Evolutionary conservation across 2,329 filamentous ascomycete genomes (phyloP), one percentile per base, ranked within the genome.

Genomic region (Samsoniella hepiali): DNA sequence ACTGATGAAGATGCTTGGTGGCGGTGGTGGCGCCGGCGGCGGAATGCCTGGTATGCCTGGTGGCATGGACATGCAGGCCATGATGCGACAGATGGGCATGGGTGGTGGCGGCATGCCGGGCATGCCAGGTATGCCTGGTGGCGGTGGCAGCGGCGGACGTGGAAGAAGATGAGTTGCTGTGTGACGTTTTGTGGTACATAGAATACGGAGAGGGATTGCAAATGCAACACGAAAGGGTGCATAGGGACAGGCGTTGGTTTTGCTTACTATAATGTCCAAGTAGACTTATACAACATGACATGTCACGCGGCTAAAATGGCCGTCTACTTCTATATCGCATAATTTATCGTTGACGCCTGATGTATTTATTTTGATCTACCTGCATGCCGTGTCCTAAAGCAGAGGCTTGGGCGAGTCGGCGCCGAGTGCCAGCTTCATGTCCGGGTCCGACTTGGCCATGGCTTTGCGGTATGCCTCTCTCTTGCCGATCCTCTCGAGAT

Each of bases 1-100:
- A 63, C 84, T 98, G 78, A 94, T 96, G 86, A 94, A 95, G 82
- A 96, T 96, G 90, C 84, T 97, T 69, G 90, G 89, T 4, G 88
- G 88, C 22, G 88, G 57, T 2, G 88, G 57, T 7, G 56, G 87
- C 1, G 76, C 78, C 32, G 80, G 83, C 1, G 89, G 86, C 1
- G 86, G 84, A 0, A 86, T 91, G 79, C 87, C 88, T 67, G 86
- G 87, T 62, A 87, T 93, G 81, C 88, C 89, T 66, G 87, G 88
- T 34, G 84, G 90, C 64, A 85, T 89, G 77, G 88, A 89, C 66
- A 90, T 95, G 86, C 87, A 89, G 73, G 88, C 90, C 68, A 91
- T 95, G 90, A 83, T 91, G 90, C 80, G 83, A 74, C 85, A 88
- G 71, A 87, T 88, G 84, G 84, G 84, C 31, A 86, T 88, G 83